These are phyloP conservation scores for Neurospora tetraspora DNA, from an alignment of 495 filamentous ascomycete genomes.

Conservation along the genomic window DNA sequence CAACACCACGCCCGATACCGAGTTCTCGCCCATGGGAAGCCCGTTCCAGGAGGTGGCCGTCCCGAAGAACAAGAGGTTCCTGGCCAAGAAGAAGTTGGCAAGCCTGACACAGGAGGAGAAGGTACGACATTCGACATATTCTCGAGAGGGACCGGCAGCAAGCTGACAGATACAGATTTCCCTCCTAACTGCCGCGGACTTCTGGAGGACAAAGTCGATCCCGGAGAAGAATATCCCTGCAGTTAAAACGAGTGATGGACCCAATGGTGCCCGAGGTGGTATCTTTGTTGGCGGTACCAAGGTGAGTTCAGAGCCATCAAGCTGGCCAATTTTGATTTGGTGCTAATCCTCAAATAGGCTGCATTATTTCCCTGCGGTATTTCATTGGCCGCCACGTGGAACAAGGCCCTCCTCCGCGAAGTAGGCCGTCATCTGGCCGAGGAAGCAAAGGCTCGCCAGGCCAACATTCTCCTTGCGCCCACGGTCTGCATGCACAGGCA, in stretches of 20 bases:
- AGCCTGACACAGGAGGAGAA: conserved; percentile 44
- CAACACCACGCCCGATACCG: conserved; percentile 38
- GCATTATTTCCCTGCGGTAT: conserved; percentile 68
- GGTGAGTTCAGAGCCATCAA: conserved; percentile 22
- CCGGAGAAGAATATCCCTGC: conserved; percentile 59
- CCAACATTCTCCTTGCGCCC: conserved; percentile 65
- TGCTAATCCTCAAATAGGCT: conserved; percentile 40
- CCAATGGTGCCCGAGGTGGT: conserved; percentile 68
- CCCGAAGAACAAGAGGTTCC: conserved; percentile 23
- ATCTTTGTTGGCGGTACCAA: conserved; percentile 55
- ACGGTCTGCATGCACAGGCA: conserved; percentile 78
- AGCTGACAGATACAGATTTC: conserved; percentile 39
- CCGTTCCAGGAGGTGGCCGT: conserved; percentile 23
- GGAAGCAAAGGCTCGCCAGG: conserved; percentile 63
- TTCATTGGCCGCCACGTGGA: conserved; percentile 71
- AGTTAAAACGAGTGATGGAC: conserved; percentile 67
- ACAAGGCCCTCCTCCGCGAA: conserved; percentile 54
- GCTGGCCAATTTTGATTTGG: conserved; percentile 28
- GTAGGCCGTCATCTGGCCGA: conserved; percentile 64
- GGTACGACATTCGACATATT: conserved; percentile 20
- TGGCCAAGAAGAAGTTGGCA: conserved; percentile 32
- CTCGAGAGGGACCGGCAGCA: neutral
- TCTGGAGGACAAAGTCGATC: conserved; percentile 67
- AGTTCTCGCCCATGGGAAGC: conserved; percentile 41
- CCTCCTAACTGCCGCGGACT: conserved; percentile 56